Evolutionary conservation across 1,139 yeast species (phyloP), one percentile per base, ranked within the genome.

Genomic region (Suhomyces panamericanus): DNA sequence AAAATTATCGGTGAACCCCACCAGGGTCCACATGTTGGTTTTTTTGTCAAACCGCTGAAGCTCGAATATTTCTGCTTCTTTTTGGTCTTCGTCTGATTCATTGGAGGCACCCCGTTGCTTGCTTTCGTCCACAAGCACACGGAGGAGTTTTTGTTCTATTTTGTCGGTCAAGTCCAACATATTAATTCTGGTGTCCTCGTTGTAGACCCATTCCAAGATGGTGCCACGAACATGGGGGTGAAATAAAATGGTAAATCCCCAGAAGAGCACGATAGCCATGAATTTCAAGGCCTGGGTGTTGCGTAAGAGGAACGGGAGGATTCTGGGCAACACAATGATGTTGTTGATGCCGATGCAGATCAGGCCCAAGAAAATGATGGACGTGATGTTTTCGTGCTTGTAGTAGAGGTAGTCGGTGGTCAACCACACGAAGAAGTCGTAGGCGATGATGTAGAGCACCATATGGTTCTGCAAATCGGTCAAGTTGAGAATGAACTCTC

Each of bases 401-500:
- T 83, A 89, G 59, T 77, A 85, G 1, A 87, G 80, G 59, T 83
- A 81, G 49, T 80, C 81, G 24, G 69, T 65, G 24, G 87, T 69
- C 40, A 78, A 48, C 59, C 73, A 66, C 20, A 74, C 67, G 6
- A 79, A 47, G 30, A 73, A 70, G 63, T 89, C 95, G 73, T 83
- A 88, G 0, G 72, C 65, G n/a, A 68, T 63, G 10, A 85, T 81
- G 57, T 83, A 87, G 14, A 83, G 60, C n/a, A 83, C 62, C 89
- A 87, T 85, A 54, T 83, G 85, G 61, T 89, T 89, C 58, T 89
- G 96, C 45, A 89, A 71, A 65, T 89, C 96, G 0, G 95, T 87
- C 54, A 87, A 69, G 60, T 89, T 89, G 49, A 89, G 63, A 24
- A 85, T 66, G 59, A 88, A 89, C 60, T 89, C 96, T 43, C 87